Conservation (phyloP, 2,329 filamentous ascomycete genomes). For the Cylindrodendrum hubeiense region DNA sequence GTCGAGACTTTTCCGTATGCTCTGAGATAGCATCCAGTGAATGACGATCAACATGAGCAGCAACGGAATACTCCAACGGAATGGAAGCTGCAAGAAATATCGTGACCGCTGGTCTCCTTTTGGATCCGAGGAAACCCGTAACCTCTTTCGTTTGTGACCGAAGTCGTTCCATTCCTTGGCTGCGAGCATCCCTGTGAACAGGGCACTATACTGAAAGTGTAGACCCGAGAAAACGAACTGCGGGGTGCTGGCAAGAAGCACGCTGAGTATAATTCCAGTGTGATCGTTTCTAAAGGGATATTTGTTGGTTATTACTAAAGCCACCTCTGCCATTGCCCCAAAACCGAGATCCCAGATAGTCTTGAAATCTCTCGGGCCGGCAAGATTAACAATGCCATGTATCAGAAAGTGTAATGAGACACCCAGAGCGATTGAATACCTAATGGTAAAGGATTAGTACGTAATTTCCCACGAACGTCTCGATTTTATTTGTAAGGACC, state of each 20-base stretch:
- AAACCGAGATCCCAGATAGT: constrained; percentile 21
- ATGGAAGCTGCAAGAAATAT: constrained; percentile 29
- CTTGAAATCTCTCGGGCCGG: not conserved
- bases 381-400: not conserved
- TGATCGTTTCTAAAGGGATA: not conserved
- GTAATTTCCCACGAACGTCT: not conserved
- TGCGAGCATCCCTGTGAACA: constrained; percentile 24
- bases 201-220: constrained; percentile 23
- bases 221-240: constrained; percentile 23
- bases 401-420: constrained; percentile 2
- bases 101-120: constrained; percentile 19
- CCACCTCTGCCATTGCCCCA: constrained; percentile 9
- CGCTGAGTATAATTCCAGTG: not conserved
- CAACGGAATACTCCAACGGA: constrained; percentile 16
- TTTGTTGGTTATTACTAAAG: not conserved
- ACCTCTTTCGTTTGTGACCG: constrained; percentile 3
- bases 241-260: constrained; percentile 18
- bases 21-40: constrained; percentile 28
- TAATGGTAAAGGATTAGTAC: not conserved
- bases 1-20: too few relatives aligned
- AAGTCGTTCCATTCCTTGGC: constrained; percentile 28
- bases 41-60: constrained; percentile 7
- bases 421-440: not conserved
- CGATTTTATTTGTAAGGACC: not conserved
- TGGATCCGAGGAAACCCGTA: constrained; percentile 18